These are phyloP conservation scores for Cyberlindnera mississippiensis DNA, from an alignment of 805 yeast species.

Conservation along the genomic window DNA sequence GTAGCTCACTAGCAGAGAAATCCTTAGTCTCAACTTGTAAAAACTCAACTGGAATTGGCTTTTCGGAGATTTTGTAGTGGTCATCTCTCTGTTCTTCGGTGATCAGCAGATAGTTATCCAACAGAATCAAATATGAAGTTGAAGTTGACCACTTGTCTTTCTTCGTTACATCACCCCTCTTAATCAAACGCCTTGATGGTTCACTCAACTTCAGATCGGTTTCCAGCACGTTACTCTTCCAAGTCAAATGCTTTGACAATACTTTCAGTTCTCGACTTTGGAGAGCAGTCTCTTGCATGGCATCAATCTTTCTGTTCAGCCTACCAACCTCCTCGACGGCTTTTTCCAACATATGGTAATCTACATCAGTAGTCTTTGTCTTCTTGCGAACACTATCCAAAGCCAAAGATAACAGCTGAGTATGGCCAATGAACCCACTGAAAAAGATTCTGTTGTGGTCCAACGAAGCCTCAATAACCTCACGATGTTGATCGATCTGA, in stretches of 20 bases:
- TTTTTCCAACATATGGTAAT: constrained; percentile 44
- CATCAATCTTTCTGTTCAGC: constrained; percentile 58
- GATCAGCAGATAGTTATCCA: constrained; percentile 69
- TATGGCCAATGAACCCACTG: constrained; percentile 51
- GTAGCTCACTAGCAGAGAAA: constrained; percentile 6
- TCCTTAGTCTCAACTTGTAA: constrained; percentile 48
- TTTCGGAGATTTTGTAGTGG: constrained; percentile 43
- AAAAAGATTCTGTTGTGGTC: constrained; percentile 54
- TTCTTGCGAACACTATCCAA: constrained; percentile 53
- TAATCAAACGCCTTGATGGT: constrained; percentile 50
- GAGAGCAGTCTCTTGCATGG: constrained; percentile 56
- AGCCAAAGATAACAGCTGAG: constrained; percentile 59
- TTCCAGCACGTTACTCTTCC: constrained; percentile 43
- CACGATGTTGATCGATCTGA: constrained; percentile 45
- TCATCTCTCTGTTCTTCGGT: constrained; percentile 50
- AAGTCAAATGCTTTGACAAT: constrained; percentile 48
- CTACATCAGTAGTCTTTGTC: constrained; percentile 46
- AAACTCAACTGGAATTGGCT: constrained; percentile 60
- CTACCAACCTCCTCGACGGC: constrained; percentile 53
- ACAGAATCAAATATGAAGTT: constrained; percentile 46
- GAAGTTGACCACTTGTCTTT: constrained; percentile 64
- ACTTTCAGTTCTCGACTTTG: constrained; percentile 51
- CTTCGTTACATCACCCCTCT: constrained; percentile 54
- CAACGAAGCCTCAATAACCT: constrained; percentile 37
- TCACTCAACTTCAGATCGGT: constrained; percentile 51